Base-by-base conservation (phyloP, 1,284 basidiomycete genomes). In the Ceratobasidium sp. region DNA sequence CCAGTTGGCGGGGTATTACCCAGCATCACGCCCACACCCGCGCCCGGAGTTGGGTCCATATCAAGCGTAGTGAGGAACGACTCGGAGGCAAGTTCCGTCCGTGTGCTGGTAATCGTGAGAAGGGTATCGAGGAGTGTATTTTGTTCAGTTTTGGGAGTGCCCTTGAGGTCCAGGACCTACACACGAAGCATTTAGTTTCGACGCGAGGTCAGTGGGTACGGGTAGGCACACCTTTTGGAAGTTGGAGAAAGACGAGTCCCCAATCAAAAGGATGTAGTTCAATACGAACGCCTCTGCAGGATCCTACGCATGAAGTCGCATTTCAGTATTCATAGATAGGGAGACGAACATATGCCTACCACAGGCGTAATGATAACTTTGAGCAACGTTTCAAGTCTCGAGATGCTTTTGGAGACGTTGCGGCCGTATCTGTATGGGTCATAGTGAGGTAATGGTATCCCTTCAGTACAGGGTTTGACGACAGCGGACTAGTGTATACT, bases 161-260 rank as follows among this genome's bases (percentile, higher is more conserved):
- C 97, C 79, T 97, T 98, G 71, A 99, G 87, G 79, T 99, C 97
- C 30, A 99, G 87, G 71, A 97, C 92, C 94, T 96, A 76, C n/a
- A 58, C 9, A 4, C 45, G 30, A 30, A 12, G 23, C n/a, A 43
- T 23, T 60, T 45, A 28, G 45, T 16, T 57, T 10, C 41, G 32
- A 57, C 30, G 48, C 18, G 43, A 28, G n/a, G 64, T 62, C 39
- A n/a, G 16, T 23, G 18, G 50, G 16, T n/a, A 1, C 21, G 16
- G 61, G 59, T 36, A 69, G n/a, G n/a, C 82, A 3, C 45, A 93
- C 94, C 87, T 99, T 99, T 84, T 99, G 97, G 83, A 98, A 98
- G 81, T 98, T 97, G 30, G 91, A 92, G 80, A 96, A 96, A 0
- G 93, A 95, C 16, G 91, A 89, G 81, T 97, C 96, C 26, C 93